phyloP scores from a whole-genome alignment of 768 basidiomycete genomes.

The Amanita molliuscula region DNA sequence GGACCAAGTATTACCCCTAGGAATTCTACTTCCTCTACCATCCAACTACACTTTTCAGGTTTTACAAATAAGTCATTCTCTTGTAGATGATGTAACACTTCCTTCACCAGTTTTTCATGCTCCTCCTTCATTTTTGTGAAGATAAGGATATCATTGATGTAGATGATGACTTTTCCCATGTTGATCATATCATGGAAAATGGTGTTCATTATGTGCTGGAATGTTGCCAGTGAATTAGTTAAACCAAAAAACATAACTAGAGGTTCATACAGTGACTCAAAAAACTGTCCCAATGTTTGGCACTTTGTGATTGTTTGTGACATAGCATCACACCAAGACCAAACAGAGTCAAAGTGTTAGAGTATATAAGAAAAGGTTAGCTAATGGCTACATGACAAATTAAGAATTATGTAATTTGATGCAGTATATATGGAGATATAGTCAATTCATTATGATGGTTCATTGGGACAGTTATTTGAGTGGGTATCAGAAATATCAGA shows the following conservation, averaged over 20 bases:
- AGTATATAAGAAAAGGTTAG: no score
- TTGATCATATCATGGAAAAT: conserved; percentile 9
- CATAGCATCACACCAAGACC: no score
- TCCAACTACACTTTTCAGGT: not conserved
- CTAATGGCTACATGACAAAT: no score
- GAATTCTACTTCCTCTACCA: not conserved
- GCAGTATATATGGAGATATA: no score
- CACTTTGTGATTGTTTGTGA: no score
- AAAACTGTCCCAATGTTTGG: no score
- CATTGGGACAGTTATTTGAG: no score
- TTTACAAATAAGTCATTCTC: not conserved
- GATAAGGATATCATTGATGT: conserved; percentile 19
- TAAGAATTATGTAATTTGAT: no score
- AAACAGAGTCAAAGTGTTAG: no score
- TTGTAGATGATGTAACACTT: not conserved
- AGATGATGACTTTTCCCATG: conserved; percentile 21
- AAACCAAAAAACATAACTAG: not conserved
- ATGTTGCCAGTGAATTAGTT: not conserved
- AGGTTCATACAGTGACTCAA: no score
- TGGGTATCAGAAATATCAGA: no score
- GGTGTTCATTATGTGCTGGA: not conserved
- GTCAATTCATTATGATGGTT: no score
- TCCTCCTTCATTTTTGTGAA: not conserved
- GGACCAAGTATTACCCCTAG: not conserved
- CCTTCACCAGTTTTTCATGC: not conserved